These are phyloP conservation scores for Hypoxylon sp. DNA, from an alignment of 2,329 filamentous ascomycete species.

Conservation along the genomic window DNA sequence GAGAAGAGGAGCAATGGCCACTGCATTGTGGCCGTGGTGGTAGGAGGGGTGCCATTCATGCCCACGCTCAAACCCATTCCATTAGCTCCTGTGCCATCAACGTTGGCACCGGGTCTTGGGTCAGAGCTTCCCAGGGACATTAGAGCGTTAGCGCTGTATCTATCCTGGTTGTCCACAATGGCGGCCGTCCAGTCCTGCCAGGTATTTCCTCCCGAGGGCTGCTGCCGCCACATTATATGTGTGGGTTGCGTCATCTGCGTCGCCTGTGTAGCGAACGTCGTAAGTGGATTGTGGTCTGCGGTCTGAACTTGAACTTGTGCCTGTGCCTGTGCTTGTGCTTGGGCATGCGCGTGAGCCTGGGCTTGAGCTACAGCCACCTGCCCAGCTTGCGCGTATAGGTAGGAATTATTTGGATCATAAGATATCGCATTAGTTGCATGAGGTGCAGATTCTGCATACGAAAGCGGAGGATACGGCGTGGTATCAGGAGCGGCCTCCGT, in stretches of 20 bases:
- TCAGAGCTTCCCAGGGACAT: constrained; percentile 60
- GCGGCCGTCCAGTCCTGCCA: constrained; percentile 71
- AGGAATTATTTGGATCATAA: constrained; percentile 50
- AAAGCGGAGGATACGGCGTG: constrained; percentile 49
- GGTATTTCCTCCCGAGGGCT: constrained; percentile 57
- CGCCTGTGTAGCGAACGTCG: constrained; percentile 52
- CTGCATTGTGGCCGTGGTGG: constrained; percentile 51
- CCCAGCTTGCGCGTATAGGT: constrained; percentile 52
- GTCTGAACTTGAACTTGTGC: constrained; percentile 51
- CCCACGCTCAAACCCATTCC: constrained; percentile 48
- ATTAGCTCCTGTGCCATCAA: constrained; percentile 39
- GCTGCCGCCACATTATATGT: constrained; percentile 53
- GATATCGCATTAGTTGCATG: constrained; percentile 48
- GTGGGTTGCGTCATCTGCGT: constrained; percentile 51
- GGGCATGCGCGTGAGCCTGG: constrained; percentile 49
- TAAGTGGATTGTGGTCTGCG: constrained; percentile 50
- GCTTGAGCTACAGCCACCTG: constrained; percentile 47
- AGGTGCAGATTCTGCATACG: constrained; percentile 48
- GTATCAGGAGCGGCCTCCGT: constrained; percentile 48
- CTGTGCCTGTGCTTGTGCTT: constrained; percentile 48
- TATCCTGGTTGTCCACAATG: constrained; percentile 65
- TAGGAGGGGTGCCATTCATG: constrained; percentile 47
- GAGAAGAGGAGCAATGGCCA: constrained; percentile 55
- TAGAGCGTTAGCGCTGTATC: constrained; percentile 65
- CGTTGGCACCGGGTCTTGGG: constrained; percentile 41